Percentiles rank a stretch among this genome's conserved stretches.
These are phyloP conservation scores for Fusarium phyllophilum DNA, from an alignment of 2,329 filamentous ascomycete species.

Conservation along the genomic window DNA sequence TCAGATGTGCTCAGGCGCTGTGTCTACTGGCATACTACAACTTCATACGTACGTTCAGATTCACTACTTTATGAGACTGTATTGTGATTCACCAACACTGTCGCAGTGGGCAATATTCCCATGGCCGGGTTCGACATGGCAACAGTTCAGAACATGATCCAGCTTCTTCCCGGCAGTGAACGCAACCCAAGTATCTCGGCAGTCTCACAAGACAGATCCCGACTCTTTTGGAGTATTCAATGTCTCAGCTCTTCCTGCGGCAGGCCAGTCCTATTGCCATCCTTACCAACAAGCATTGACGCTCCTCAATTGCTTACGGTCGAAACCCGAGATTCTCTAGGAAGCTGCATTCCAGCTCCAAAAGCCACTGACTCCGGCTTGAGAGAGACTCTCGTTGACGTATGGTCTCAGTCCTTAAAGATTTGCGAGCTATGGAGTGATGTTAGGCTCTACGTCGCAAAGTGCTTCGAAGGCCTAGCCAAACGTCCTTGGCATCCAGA, in stretches of 20 bases:
- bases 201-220: background rate
- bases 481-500: constrained; percentile 15
- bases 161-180: background rate
- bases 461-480: constrained; percentile 9
- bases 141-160: constrained; percentile 7
- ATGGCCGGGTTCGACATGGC: constrained; percentile 25
- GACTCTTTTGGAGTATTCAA: constrained; percentile 18
- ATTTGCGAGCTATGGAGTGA: constrained; percentile 13
- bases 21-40: constrained; percentile 19
- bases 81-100: too few species aligned
- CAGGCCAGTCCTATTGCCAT: background rate
- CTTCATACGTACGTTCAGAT: too few species aligned
- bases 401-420: constrained; percentile 10
- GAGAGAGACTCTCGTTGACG: background rate
- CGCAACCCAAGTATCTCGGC: background rate
- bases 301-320: background rate
- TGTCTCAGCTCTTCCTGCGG: constrained; percentile 1
- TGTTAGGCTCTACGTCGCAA: constrained; percentile 10
- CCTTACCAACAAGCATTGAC: background rate
- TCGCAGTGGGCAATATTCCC: background rate
- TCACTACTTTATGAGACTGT: too few species aligned
- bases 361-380: background rate
- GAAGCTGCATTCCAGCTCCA: background rate
- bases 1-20: constrained; percentile 3
- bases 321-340: background rate